Conservation (phyloP, 2,329 filamentous ascomycete species). For the Cladosporium cucumerinum region DNA sequence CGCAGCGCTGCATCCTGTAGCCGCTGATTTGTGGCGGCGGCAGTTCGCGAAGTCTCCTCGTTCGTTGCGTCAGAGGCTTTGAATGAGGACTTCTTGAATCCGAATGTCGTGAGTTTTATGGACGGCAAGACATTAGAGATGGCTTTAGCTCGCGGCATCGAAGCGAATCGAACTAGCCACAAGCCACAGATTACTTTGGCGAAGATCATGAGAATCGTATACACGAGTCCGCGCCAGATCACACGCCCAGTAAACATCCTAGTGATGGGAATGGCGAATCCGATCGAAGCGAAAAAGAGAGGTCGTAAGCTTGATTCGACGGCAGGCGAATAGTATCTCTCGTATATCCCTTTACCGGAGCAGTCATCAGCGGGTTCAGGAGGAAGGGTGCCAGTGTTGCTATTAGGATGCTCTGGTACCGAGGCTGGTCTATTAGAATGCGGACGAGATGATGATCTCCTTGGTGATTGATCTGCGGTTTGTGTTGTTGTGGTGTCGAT, state of each 20-base stretch:
- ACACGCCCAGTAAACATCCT: slow-evolving; percentile 62
- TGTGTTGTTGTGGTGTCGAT: not conserved
- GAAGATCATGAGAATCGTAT: slow-evolving; percentile 66
- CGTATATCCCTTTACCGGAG: slow-evolving; percentile 37
- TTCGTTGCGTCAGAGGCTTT: not conserved
- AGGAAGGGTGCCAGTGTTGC: not conserved
- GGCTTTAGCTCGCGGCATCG: slow-evolving; percentile 10
- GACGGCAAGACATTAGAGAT: slow-evolving; percentile 3
- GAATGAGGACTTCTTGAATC: not conserved
- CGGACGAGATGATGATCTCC: not conserved
- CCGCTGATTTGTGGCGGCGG: not conserved
- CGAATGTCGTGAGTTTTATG: not conserved
- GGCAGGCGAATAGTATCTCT: slow-evolving; percentile 45
- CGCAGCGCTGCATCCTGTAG: not conserved
- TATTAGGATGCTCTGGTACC: not conserved
- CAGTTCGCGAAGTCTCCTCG: not conserved
- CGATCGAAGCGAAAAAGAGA: slow-evolving; percentile 72
- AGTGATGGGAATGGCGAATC: slow-evolving; percentile 73
- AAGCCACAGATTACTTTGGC: slow-evolving; percentile 42
- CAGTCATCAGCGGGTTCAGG: not conserved
- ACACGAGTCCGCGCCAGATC: slow-evolving; percentile 71
- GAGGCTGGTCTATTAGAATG: not conserved
- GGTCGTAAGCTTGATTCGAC: slow-evolving; percentile 60
- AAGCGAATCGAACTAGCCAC: slow-evolving; percentile 39
- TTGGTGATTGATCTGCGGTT: not conserved